These are phyloP conservation scores for Penicillium pancosmium DNA, from an alignment of 495 filamentous ascomycete species.

Conservation along the genomic window DNA sequence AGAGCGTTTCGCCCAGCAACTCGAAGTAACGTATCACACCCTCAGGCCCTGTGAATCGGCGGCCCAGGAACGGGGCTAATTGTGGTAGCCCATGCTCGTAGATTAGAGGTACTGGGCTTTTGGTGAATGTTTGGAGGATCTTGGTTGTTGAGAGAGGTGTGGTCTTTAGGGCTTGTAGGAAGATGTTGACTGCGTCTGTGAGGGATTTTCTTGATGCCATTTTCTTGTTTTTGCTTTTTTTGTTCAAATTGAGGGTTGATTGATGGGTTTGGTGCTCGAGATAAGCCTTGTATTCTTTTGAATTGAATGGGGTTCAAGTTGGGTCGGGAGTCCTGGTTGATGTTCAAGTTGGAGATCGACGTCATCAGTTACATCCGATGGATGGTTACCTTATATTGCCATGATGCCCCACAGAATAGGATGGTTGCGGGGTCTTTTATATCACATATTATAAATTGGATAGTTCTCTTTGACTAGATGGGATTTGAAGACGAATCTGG, in stretches of 20 bases:
- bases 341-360: not conserved
- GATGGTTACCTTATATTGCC: too few relatives aligned
- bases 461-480: too few relatives aligned
- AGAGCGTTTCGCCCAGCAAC: constrained; percentile 40
- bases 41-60: constrained; percentile 50
- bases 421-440: not conserved
- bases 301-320: too few relatives aligned
- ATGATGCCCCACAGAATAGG: too few relatives aligned
- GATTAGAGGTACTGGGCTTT: constrained; percentile 35
- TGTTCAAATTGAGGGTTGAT: not conserved
- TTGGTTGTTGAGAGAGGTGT: constrained; percentile 36
- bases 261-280: too few relatives aligned
- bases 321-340: not conserved
- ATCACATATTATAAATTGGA: not conserved
- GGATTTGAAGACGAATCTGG: too few relatives aligned
- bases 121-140: constrained; percentile 56
- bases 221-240: constrained; percentile 6
- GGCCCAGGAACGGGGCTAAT: constrained; percentile 64
- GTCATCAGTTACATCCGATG: too few relatives aligned
- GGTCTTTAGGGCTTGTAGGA: constrained; percentile 51
- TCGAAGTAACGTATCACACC: constrained; percentile 54
- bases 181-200: constrained; percentile 43
- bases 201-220: constrained; percentile 37
- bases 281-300: too few relatives aligned
- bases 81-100: constrained; percentile 63